phyloP scores from a whole-genome alignment of 2,329 filamentous ascomycete genomes.

The Leptodontidium sp. region DNA sequence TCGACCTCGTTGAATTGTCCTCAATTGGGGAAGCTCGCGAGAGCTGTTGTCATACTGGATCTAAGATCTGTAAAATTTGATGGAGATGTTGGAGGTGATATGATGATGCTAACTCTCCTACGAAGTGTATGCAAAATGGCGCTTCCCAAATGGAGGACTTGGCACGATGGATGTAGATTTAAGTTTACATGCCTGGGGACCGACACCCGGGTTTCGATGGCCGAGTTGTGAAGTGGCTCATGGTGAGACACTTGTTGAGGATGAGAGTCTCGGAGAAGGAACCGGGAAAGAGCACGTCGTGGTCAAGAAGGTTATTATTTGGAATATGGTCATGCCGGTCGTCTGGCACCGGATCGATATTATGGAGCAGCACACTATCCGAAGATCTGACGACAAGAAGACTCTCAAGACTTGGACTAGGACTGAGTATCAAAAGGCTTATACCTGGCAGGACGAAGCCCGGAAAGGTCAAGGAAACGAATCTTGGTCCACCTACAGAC shows the following conservation, averaged over 20 bases:
- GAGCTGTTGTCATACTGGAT: neutral
- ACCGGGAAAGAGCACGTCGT: slow-evolving; percentile 33
- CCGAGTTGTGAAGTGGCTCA: slow-evolving; percentile 50
- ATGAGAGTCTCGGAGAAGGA: slow-evolving; percentile 53
- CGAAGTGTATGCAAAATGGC: slow-evolving; percentile 47
- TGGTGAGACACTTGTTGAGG: slow-evolving; percentile 57
- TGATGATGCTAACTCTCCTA: neutral
- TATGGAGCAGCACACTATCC: slow-evolving; percentile 32
- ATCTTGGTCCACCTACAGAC: slow-evolving; percentile 55
- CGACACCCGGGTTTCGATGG: slow-evolving; percentile 42
- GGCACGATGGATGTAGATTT: slow-evolving; percentile 47
- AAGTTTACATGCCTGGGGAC: slow-evolving; percentile 31
- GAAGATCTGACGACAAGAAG: slow-evolving; percentile 25
- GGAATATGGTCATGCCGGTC: slow-evolving; percentile 32
- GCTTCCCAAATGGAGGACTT: slow-evolving; percentile 51
- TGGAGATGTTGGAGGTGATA: no score
- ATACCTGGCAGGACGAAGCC: slow-evolving; percentile 33
- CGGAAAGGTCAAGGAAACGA: slow-evolving; percentile 42
- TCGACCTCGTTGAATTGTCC: neutral
- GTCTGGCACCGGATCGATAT: slow-evolving; percentile 40
- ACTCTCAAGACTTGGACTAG: slow-evolving; percentile 35
- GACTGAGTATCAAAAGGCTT: slow-evolving; percentile 35
- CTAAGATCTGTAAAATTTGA: no score
- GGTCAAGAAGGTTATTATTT: slow-evolving; percentile 35
- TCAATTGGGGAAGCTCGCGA: neutral